Base-by-base conservation (phyloP, 805 yeast genomes). In the Yarrowia sp. region DNA sequence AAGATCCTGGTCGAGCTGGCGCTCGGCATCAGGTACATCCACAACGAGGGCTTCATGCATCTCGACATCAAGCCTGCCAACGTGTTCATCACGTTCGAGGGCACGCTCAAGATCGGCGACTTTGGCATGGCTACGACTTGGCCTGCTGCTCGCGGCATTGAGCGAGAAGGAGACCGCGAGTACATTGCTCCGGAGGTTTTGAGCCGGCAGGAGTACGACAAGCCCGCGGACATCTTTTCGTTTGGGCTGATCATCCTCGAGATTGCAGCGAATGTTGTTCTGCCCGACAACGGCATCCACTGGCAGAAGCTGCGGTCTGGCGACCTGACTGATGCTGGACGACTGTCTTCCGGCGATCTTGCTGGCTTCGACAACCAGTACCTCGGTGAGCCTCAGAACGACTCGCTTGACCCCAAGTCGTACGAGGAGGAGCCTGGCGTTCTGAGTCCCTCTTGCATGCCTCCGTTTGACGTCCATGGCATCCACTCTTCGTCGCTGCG, bases 271-370 rank as follows among this genome's bases (percentile, higher is more conserved):
- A 94, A 94, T 74, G 92, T 94, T 47, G 85, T 91, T 3, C 77
- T 94, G 58, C 99, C 99, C 1, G 98, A 93, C 68, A 92, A 94
- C 71, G 99, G 99, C 6, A 82, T 90, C 13, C 92, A 96, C 29
- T 94, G 99, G 99, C 96, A 96, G 67, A 91, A 92, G 72, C 77
- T 94, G 64, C 80, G 99, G 66, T 88, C 96, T 41, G 99, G 98
- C 0, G 99, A 94, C 72, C 78, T 94, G 66, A 85, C 96, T 16
- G 99, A 94, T 72, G 97, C 98, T 0, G 97, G 98, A 0, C 83
- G 85, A 67, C 77, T 92, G 63, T 71, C 76, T 47, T 85, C 90
- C 2, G 86, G 86, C 21, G 93, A 88, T 66, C 74, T 87, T 31
- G 53, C 53, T 42, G 41, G 41, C 18, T 44, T 58, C 14, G 61